Evolutionary conservation across 1,139 yeast genomes (phyloP), one percentile per base, ranked within the genome.

Genomic region (Saccharomycopsis hybrid): DNA sequence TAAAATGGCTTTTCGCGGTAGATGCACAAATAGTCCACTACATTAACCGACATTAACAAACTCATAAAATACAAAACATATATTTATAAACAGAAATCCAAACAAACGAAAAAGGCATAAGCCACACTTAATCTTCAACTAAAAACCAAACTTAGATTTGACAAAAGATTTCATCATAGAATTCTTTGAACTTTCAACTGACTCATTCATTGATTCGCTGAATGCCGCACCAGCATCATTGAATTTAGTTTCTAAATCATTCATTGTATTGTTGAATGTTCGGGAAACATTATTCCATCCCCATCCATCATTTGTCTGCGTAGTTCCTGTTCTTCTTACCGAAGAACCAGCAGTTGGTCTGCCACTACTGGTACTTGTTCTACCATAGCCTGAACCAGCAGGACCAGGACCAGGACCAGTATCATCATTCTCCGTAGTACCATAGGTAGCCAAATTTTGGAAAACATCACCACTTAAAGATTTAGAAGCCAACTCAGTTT

Each of bases 141-240:
- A 50, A 35, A 50, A 47, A 11, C 51, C 33, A 57, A 81, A 68
- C 57, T 75, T 77, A 52, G 74, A 73, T 57, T 72, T 75, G 39
- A 78, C 59, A 0, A 84, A 76, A 3, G 81, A 72, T 41, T 70
- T 68, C 52, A 80, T 74, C 55, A 80, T 57, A 25, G 75, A 72
- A 49, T 70, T 74, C 57, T 80, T 77, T 9, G 73, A 74, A 3
- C 70, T 70, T 42, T 75, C 80, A 31, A 76, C 62, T 0, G 77
- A 65, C 11, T 78, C 84, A 51, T 67, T 74, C 70, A 81, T 68
- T 5, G 74, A 65, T 56, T 80, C 82, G 55, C 78, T 74, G 45
- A 80, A 68, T 37, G 66, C 70, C 43, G 70, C 74, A 2, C 86
- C 86, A 57, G 78, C 80, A 30, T 78, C 80, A 59, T 78, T 76